Evolutionary conservation across 331 rosid genomes (phyloP), one percentile per base, ranked within the genome.

Genomic region (Acacia pycnantha): DNA sequence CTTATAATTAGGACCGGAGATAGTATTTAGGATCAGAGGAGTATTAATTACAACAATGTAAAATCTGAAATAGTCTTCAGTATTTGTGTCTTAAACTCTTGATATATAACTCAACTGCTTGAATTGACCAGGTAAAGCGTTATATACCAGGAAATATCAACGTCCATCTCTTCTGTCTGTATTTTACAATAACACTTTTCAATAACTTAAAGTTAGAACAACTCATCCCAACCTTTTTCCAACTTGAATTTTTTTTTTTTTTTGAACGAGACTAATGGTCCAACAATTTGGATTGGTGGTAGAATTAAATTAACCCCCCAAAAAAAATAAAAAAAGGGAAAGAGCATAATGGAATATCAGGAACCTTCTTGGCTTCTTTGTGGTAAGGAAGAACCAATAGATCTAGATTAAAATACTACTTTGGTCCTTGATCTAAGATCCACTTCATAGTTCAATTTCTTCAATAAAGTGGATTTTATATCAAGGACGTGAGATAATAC

Each of bases 101-200:
- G 0, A 37, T 37, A 6, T 6, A 37, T 70, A 76, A 27, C 54
- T 83, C 80, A 65, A 68, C 50, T 74, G 19, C 53, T 77, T 74
- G 26, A 83, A 59, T 82, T 74, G 91, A 86, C 87, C 66, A 61
- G 65, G 81, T 68, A 82, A 76, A 70, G 78, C 65, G 50, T 67
- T 66, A 37, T 43, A 40, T 58, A 37, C 15, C 8, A 56, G 61
- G 22, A 56, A 84, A 87, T 73, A 72, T 88, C 86, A 84, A 82
- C 75, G 79, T 86, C 33, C 6, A 10, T 22, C 86, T 72, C 46
- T 81, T 81, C 78, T 81, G 24, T 88, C 88, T 86, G 81, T 79
- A 66, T 54, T 54, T 77, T 79, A 79, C 84, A 56, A 19, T 19
- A 74, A 46, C 76, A 82, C 73, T 46, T 78, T 79, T 66, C n/a